These are phyloP conservation scores for Halophytophthora polymorphica DNA, from an alignment of 352 stramenopile genomes.

Conservation along the genomic window DNA sequence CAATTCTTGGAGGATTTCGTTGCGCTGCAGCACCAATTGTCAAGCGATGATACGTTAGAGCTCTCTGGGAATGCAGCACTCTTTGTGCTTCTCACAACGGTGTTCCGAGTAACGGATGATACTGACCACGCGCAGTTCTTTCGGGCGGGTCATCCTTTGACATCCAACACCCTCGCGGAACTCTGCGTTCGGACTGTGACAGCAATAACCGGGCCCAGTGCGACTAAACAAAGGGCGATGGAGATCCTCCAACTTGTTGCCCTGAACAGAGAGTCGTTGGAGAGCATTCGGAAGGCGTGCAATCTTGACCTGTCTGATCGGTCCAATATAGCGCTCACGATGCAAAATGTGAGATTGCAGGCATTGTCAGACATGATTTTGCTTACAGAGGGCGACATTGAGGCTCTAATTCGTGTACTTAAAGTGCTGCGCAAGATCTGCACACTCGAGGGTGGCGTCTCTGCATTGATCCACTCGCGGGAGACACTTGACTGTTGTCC, in stretches of 20 bases:
- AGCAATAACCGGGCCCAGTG: not conserved
- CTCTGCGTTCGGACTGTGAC: conserved; percentile 7
- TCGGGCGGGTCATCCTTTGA: not conserved
- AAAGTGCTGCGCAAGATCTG: conserved; percentile 9
- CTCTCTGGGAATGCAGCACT: not conserved
- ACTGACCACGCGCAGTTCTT: conserved; percentile 11
- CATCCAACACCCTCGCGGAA: conserved; percentile 6
- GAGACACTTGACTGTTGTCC: conserved; percentile 9
- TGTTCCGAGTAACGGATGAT: conserved; percentile 4
- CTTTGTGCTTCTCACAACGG: conserved; percentile 7
- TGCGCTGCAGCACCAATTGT: not conserved
- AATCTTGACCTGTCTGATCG: not conserved
- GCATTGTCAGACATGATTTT: conserved; percentile 19
- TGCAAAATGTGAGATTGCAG: conserved; percentile 1
- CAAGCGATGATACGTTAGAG: too few species aligned
- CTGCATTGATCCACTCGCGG: conserved; percentile 12
- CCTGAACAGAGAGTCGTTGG: conserved; percentile 3
- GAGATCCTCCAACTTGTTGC: conserved; percentile 10
- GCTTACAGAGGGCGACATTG: conserved; percentile 6
- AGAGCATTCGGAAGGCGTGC: conserved; percentile 3
- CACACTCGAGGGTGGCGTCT: not conserved
- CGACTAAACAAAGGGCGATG: conserved; percentile 8
- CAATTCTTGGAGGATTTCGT: conserved; percentile 14
- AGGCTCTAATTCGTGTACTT: conserved; percentile 5
- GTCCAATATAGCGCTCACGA: not conserved